Base-by-base conservation (phyloP, 225 moss, liverwort and hornwort genomes). In the Bryoerythrophyllum caledonicum region DNA sequence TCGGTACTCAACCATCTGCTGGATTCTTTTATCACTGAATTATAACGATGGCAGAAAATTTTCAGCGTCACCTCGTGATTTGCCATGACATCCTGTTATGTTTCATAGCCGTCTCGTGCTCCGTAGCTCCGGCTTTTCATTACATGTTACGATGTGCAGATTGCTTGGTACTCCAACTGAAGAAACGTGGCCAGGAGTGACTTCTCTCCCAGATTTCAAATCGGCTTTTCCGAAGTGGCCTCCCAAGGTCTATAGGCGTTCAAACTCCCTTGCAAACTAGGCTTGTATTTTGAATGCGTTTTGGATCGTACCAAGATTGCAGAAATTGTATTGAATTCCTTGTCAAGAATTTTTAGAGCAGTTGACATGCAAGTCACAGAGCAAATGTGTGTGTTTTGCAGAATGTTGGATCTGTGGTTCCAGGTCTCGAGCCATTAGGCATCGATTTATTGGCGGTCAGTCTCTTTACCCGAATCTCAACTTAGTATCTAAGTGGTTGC, bases 381-480 rank as follows among this genome's bases (percentile, higher is more conserved):
- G 59, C 13, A 56, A 54, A 21, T 55, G 55, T 52, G 55, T 41
- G 73, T 51, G 56, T 63, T 43, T 78, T 59, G 89, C 94, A 96
- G 94, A 96, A 80, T 77, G 83, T 96, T 49, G 76, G 86, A 2
- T 86, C 91, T 73, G 87, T 91, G 56, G 96, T 96, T 57, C 96
- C 92, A 61, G 86, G 91, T 61, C 87, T 94, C 4, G 92, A 94
- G 69, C 89, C 94, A 28, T 76, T 81, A 49, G 94, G 96, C 69
- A 79, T 91, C 65, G 94, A 96, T 86, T 84, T 96, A 53, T 80
- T 96, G 72, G 79, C 87, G 78, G 92, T 96, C 55, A 94, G 85
- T 78, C 58, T 65, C 40, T 20, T 20, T 25, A 28, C 58, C 44
- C 60, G 73, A 20, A 44, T 40, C 65, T 65, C 8, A 34, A 44